Evolutionary conservation across 306 rosid genomes (phyloP), one percentile per base, ranked within the genome.

Genomic region (Arachis stenosperma): DNA sequence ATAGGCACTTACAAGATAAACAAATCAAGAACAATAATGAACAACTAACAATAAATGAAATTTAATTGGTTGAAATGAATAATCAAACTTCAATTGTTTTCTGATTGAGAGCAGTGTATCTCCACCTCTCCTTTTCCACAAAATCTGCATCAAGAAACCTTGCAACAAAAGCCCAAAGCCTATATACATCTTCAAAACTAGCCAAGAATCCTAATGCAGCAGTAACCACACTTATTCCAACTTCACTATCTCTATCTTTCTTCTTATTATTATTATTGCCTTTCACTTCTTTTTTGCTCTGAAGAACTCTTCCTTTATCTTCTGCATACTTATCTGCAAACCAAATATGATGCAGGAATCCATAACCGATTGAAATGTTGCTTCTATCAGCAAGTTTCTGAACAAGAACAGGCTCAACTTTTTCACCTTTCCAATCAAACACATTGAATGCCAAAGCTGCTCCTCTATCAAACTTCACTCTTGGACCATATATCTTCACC

Each of bases 41-140:
- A 33, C 37, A 33, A 33, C 3, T 33, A 33, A 33, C 37, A 33
- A 33, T 70, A 47, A 82, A 79, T 37, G 77, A 77, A 74, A 71
- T 59, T 30, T 2, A 13, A 40, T 33, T 11, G 36, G 37, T 33
- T 33, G 37, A 33, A 33, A 33, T 33, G 37, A 33, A 33, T 33
- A 68, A 43, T 82, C 30, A 92, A 51, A 94, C 87, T 84, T 94
- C 95, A 74, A 89, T 29, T 3, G 89, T 88, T 65, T 79, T 89
- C 84, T 88, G 95, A 80, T 94, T 89, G 46, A 94, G 92, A 75
- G 92, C 88, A 52, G 90, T 88, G 8, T 94, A 94, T 88, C 96
- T 91, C 98, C 97, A 94, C 40, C 97, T 78, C 72, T 91, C 98
- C 75, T 94, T 94, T 83, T 94, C 97, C 61, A 94, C 95, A 77